These are phyloP conservation scores for Podaxis mareebaensis DNA, from an alignment of 768 basidiomycete species.

Conservation along the genomic window DNA sequence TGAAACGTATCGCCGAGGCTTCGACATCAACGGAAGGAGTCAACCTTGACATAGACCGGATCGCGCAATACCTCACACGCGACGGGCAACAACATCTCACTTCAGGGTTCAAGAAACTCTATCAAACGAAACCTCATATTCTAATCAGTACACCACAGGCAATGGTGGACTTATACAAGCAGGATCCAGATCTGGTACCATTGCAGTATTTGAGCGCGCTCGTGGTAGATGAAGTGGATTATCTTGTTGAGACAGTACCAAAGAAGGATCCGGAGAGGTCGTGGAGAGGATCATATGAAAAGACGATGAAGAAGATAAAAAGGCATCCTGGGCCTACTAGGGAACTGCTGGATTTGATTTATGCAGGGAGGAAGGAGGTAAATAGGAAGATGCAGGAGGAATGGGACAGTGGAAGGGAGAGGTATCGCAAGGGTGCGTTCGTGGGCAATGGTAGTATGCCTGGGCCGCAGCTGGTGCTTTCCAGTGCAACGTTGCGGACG, in stretches of 20 bases:
- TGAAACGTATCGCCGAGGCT: constrained; percentile 47
- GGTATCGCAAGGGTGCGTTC: constrained; percentile 16
- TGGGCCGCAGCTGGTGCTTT: constrained; percentile 63
- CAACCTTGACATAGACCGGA: constrained; percentile 27
- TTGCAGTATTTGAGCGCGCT: constrained; percentile 52
- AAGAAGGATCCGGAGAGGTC: constrained; percentile 38
- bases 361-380: constrained; percentile 34
- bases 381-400: constrained; percentile 25
- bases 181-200: constrained; percentile 43
- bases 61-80: constrained; percentile 65
- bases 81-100: constrained; percentile 42
- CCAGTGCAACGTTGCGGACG: constrained; percentile 69
- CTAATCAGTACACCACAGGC: constrained; percentile 75
- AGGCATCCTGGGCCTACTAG: constrained; percentile 62
- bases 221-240: constrained; percentile 78
- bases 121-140: constrained; percentile 56
- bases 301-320: constrained; percentile 41
- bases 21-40: constrained; percentile 25
- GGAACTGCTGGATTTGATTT: constrained; percentile 60
- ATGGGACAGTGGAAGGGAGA: constrained; percentile 10
- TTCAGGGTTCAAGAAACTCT: constrained; percentile 39
- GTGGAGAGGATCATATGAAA: constrained; percentile 34
- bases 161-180: constrained; percentile 52
- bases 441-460: constrained; percentile 20
- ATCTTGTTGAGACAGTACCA: constrained; percentile 59